Base-by-base conservation (phyloP, 2,329 filamentous ascomycete genomes). In the Curvularia lunata region DNA sequence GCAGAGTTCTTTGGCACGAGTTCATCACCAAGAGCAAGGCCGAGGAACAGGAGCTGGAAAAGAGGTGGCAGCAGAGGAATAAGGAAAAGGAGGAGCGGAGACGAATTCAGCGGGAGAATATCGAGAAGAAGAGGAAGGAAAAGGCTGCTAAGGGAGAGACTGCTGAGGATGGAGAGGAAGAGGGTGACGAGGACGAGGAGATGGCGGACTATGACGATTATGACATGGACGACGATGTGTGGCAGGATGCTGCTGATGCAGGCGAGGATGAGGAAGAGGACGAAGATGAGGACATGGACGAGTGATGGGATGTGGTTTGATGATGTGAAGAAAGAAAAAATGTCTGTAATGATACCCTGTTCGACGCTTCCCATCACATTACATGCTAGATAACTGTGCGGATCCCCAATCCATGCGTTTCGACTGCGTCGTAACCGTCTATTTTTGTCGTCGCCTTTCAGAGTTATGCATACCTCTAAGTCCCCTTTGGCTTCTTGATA, bases 1-100 rank as follows among this genome's bases (percentile, higher is more conserved):
- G 95, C 48, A 95, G 92, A 75, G 85, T 97, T 55, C 91, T 99
- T 90, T 99, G 95, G 95, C 95, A 99, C 77, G 92, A 97, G 74
- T 96, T 92, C 73, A 88, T 98, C 52, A 86, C 89, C 74, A 99
- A 99, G 83, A 87, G 86, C 6, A 87, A 87, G 67, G 84, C 86
- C 18, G 93, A 99, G 76, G 80, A 92, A 55, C 85, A 88, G 72
- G 86, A 90, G 63, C 79, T 97, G 67, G 93, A 98, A 67, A 86
- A 88, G 80, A 85, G 86, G 66, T 98, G 95, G 91, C 89, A 92
- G 66, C 80, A 89, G 78, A 85, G 86, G 70, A 84, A 86, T 56
- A 86, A 88, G 69, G 91, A 95, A 75, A 97, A 96, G 81, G 93
- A 93, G 56, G 86, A 86, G 54, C 84, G 95, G 64, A 89, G 87